A percentile compares a stretch with the other conserved stretches of the same genome.
phyloP scores from a whole-genome alignment of 2,329 filamentous ascomycete genomes.

The Knufia fluminis region DNA sequence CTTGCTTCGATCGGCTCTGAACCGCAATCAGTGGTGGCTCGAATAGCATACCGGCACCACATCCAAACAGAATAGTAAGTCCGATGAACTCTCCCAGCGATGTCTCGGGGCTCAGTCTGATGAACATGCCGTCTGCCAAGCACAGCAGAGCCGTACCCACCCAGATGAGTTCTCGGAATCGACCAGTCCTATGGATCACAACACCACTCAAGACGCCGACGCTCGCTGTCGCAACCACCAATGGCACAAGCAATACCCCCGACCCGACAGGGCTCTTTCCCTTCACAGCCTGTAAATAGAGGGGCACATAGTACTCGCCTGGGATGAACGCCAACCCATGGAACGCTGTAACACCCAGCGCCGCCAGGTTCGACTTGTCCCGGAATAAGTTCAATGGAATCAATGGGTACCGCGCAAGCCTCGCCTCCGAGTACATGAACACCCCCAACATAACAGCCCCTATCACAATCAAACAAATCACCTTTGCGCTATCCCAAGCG shows the following conservation, averaged over 20 bases:
- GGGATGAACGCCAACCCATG: slow-evolving; percentile 45
- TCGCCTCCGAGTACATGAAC: slow-evolving; percentile 55
- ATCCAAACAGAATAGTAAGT: slow-evolving; percentile 49
- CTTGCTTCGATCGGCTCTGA: slow-evolving; percentile 41
- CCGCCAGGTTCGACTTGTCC: slow-evolving; percentile 29
- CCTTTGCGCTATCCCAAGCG: slow-evolving; percentile 46
- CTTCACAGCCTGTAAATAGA: slow-evolving; percentile 38
- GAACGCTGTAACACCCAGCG: slow-evolving; percentile 36
- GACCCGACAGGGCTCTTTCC: slow-evolving; percentile 22
- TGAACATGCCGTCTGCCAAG: slow-evolving; percentile 56
- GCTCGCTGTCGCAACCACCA: slow-evolving; percentile 31
- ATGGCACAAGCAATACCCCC: slow-evolving; percentile 17
- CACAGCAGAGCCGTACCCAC: slow-evolving; percentile 49
- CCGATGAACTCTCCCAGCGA: slow-evolving; percentile 40
- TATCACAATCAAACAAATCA: slow-evolving; percentile 47
- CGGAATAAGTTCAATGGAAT: slow-evolving; percentile 8
- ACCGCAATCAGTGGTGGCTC: slow-evolving; percentile 47
- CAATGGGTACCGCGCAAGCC: slow-evolving; percentile 42
- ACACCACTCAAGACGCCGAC: slow-evolving; percentile 38
- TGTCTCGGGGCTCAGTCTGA: slow-evolving; percentile 46
- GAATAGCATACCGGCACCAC: slow-evolving; percentile 46
- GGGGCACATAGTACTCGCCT: slow-evolving; percentile 31
- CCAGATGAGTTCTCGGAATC: slow-evolving; percentile 45
- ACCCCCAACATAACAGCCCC: slow-evolving; percentile 39
- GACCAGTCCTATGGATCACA: slow-evolving; percentile 40